phyloP scores from a whole-genome alignment of 805 yeast genomes.

The Priceomyces fermenticarens region DNA sequence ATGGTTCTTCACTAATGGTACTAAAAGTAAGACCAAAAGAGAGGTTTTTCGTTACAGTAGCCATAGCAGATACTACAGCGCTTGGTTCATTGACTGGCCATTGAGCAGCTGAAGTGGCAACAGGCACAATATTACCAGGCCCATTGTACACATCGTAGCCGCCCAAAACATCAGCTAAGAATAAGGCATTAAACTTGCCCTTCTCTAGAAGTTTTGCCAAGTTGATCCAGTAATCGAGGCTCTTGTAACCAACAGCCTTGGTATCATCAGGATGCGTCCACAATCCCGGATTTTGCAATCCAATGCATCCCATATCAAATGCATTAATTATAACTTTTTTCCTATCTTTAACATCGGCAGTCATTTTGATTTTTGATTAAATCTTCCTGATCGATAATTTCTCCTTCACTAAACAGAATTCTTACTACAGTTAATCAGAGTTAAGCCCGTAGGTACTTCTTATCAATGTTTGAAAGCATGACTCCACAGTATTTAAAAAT shows the following conservation, averaged over 20 bases:
- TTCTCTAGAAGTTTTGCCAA: slow-evolving; percentile 35
- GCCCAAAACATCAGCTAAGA: slow-evolving; percentile 41
- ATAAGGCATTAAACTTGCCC: slow-evolving; percentile 34
- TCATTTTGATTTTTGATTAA: not conserved
- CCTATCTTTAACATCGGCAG: slow-evolving; percentile 5
- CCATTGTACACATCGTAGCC: slow-evolving; percentile 42
- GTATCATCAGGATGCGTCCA: slow-evolving; percentile 37
- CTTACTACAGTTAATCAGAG: not conserved
- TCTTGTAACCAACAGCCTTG: slow-evolving; percentile 20
- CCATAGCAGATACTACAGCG: slow-evolving; percentile 38
- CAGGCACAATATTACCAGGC: slow-evolving; percentile 31
- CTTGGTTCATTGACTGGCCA: slow-evolving; percentile 41
- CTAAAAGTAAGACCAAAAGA: slow-evolving; percentile 42
- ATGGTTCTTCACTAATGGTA: slow-evolving; percentile 43
- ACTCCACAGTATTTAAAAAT: no score
- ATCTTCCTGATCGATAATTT: no score
- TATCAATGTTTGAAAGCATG: no score
- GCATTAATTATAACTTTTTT: slow-evolving; percentile 32
- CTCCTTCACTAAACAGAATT: no score
- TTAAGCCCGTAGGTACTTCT: not conserved
- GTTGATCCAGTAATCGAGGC: slow-evolving; percentile 30
- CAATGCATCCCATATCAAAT: slow-evolving; percentile 28
- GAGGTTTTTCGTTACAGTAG: slow-evolving; percentile 39
- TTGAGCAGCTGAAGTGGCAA: slow-evolving; percentile 29
- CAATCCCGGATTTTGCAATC: slow-evolving; percentile 21